phyloP scores from a whole-genome alignment of 345 rosid genomes.

The Eucalyptus marginata region DNA sequence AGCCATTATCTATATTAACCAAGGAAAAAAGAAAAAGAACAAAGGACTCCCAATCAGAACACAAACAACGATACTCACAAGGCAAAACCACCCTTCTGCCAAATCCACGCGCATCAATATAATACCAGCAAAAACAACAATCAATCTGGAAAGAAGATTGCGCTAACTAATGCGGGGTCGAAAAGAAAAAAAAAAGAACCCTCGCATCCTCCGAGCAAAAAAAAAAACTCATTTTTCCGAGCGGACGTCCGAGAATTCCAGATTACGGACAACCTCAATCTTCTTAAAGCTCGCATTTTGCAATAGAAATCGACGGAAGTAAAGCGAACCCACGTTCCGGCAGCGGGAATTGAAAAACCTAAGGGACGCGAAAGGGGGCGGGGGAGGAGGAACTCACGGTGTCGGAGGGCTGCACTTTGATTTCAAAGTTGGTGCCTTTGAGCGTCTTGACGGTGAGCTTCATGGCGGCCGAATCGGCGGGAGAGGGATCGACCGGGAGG shows the following conservation, averaged over 20 bases:
- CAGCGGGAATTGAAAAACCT: background rate
- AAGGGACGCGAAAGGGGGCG: background rate
- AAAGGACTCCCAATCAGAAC: background rate
- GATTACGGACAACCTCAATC: background rate
- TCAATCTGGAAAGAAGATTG: background rate
- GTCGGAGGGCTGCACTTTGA: conserved; percentile 83
- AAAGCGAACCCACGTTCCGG: background rate
- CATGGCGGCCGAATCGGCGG: conserved; percentile 26
- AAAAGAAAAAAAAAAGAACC: background rate
- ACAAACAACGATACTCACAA: background rate
- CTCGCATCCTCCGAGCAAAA: background rate
- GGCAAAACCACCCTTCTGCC: background rate
- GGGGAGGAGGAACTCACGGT: conserved; percentile 36
- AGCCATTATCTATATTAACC: conserved; percentile 54
- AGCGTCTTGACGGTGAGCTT: conserved; percentile 98
- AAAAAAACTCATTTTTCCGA: background rate
- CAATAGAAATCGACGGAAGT: background rate
- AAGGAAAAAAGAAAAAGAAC: background rate
- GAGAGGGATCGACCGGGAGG: conserved; percentile 1
- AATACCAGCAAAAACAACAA: background rate
- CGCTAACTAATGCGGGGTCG: background rate
- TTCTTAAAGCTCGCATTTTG: background rate
- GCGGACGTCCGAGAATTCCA: background rate
- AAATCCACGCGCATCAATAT: background rate
- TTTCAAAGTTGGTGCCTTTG: conserved; percentile 91